Evolutionary conservation across 306 rosid genomes (phyloP).

Genomic region (Casuarina equisetifolia): DNA sequence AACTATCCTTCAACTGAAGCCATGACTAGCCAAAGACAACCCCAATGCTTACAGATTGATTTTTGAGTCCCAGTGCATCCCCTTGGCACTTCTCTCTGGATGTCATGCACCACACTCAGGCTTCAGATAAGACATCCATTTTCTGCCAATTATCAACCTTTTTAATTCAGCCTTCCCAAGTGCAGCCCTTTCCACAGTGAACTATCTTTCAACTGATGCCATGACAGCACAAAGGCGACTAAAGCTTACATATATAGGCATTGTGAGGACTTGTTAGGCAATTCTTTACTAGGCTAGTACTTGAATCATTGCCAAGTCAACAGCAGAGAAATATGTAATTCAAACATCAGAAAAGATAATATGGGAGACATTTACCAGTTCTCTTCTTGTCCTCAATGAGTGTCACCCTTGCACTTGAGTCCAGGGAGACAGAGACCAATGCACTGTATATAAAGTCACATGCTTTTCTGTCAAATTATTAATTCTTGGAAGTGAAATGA

Average conservation of each 20-base stretch:
- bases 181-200: background rate
- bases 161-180: background rate
- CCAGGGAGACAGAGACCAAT: slow-evolving; percentile 86
- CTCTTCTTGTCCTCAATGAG: slow-evolving; percentile 54
- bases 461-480: slow-evolving; percentile 19
- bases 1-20: too few relatives aligned
- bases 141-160: background rate
- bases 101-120: background rate
- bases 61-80: too few relatives aligned
- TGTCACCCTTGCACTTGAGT: slow-evolving; percentile 81
- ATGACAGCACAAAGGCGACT: background rate
- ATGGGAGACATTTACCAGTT: slow-evolving; percentile 49
- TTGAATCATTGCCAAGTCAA: slow-evolving; percentile 21
- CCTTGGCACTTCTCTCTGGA: too few relatives aligned
- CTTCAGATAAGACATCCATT: background rate
- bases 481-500: slow-evolving; percentile 11
- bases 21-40: too few relatives aligned
- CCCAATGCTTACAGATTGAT: too few relatives aligned
- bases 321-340: background rate
- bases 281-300: background rate
- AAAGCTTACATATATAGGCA: background rate
- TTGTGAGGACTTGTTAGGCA: background rate
- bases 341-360: slow-evolving; percentile 21
- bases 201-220: background rate
- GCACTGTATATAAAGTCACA: slow-evolving; percentile 48